These are phyloP conservation scores for Cucumis cinereus DNA, from an alignment of 306 rosid genomes.

Conservation along the genomic window DNA sequence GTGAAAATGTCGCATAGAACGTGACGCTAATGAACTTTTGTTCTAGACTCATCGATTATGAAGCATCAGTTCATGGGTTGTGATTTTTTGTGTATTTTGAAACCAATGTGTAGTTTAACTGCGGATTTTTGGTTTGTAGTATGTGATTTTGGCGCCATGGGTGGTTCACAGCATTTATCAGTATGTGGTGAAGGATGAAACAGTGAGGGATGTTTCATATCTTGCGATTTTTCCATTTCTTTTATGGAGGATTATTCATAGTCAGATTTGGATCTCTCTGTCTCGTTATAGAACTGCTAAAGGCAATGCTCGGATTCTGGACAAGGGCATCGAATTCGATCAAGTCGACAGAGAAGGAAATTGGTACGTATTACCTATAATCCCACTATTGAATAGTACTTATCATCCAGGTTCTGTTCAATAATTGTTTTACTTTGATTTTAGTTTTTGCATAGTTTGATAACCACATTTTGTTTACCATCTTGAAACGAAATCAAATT, in stretches of 20 bases:
- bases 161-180: conserved; percentile 9
- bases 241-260: conserved; percentile 12
- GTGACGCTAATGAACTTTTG: background rate
- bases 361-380: background rate
- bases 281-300: conserved; percentile 13
- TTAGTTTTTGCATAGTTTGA: too few species aligned
- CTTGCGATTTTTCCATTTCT: conserved; percentile 12
- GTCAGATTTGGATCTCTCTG: conserved; percentile 16
- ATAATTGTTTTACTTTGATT: too few species aligned
- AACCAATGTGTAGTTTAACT: too few species aligned
- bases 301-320: conserved; percentile 11
- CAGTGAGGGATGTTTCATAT: conserved; percentile 6
- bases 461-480: too few species aligned
- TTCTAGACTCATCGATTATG: background rate
- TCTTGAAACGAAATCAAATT: too few species aligned
- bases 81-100: too few species aligned
- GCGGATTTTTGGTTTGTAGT: background rate
- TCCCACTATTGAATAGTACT: too few species aligned
- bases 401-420: too few species aligned
- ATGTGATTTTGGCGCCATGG: conserved; percentile 16
- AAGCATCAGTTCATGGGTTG: background rate
- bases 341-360: conserved; percentile 22
- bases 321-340: conserved; percentile 19
- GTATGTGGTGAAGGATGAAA: conserved; percentile 1
- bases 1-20: background rate